phyloP scores from a whole-genome alignment of 768 basidiomycete species.

The Rhodotorula babjevae region DNA sequence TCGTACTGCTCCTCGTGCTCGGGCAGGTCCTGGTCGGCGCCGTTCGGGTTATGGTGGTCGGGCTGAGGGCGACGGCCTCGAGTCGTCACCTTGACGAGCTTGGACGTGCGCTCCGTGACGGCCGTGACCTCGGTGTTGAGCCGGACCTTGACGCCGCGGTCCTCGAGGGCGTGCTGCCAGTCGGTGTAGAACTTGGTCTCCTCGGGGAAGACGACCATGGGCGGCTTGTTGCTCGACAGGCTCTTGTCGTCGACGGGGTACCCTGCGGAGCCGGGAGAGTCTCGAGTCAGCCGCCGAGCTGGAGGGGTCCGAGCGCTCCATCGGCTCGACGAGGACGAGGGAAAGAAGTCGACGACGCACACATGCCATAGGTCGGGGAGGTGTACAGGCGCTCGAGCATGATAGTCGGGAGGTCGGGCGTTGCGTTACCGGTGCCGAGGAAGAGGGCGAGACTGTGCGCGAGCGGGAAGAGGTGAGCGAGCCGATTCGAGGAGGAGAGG shows the following conservation, averaged over 20 bases:
- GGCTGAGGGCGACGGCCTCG: slow-evolving; percentile 44
- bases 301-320: no score
- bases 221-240: slow-evolving; percentile 48
- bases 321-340: no score
- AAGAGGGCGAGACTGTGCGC: slow-evolving; percentile 43
- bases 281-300: neutral
- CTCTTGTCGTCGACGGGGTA: slow-evolving; percentile 48
- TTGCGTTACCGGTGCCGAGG: slow-evolving; percentile 50
- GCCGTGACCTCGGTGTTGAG: slow-evolving; percentile 47
- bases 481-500: no score
- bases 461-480: neutral
- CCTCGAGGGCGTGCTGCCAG: slow-evolving; percentile 47
- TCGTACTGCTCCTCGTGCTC: slow-evolving; percentile 47
- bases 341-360: slow-evolving; percentile 18
- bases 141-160: slow-evolving; percentile 48
- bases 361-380: slow-evolving; percentile 52
- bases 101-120: slow-evolving; percentile 43
- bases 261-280: slow-evolving; percentile 36
- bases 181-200: slow-evolving; percentile 47
- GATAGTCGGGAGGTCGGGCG: slow-evolving; percentile 49
- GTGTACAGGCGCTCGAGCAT: slow-evolving; percentile 52
- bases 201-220: slow-evolving; percentile 47
- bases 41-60: slow-evolving; percentile 48
- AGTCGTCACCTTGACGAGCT: slow-evolving; percentile 45
- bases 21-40: slow-evolving; percentile 47